A percentile compares a stretch with the other conserved stretches of the same genome.
These are phyloP conservation scores for Mycena vulgaris DNA, from an alignment of 768 basidiomycete genomes.

Conservation along the genomic window DNA sequence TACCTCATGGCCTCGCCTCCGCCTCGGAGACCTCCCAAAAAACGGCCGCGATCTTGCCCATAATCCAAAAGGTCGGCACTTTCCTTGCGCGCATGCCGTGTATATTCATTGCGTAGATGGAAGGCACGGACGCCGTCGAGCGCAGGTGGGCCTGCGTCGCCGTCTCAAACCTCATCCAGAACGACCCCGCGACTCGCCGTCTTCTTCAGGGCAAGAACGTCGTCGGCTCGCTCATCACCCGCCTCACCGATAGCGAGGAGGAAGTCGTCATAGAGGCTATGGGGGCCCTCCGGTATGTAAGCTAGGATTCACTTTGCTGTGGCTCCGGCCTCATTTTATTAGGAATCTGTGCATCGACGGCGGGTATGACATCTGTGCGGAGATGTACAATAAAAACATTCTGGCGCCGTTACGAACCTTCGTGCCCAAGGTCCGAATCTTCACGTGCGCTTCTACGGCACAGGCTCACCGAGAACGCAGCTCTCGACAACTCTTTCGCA, in stretches of 20 bases:
- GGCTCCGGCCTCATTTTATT: constrained; percentile 29
- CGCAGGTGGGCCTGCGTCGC: constrained; percentile 98
- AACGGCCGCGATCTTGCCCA: constrained; percentile 85
- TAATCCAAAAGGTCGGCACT: constrained; percentile 88
- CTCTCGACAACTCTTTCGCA: constrained; percentile 82
- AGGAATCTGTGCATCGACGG: constrained; percentile 97
- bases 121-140: constrained; percentile 81
- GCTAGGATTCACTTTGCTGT: constrained; percentile 16
- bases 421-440: constrained; percentile 77
- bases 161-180: constrained; percentile 95
- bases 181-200: constrained; percentile 92
- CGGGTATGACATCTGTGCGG: constrained; percentile 94
- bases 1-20: constrained; percentile 85
- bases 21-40: constrained; percentile 83
- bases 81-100: neutral
- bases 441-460: neutral
- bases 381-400: constrained; percentile 98
- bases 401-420: constrained; percentile 82
- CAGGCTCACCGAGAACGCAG: constrained; percentile 55
- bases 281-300: constrained; percentile 85
- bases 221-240: constrained; percentile 86
- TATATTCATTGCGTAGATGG: constrained; percentile 66
- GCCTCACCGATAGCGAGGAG: constrained; percentile 91
- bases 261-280: constrained; percentile 93
- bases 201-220: constrained; percentile 93